A percentile compares a stretch with the other conserved stretches of the same genome.
These are phyloP conservation scores for Wilhelminamyces savonicus DNA, from an alignment of 805 yeast genomes.

Conservation along the genomic window DNA sequence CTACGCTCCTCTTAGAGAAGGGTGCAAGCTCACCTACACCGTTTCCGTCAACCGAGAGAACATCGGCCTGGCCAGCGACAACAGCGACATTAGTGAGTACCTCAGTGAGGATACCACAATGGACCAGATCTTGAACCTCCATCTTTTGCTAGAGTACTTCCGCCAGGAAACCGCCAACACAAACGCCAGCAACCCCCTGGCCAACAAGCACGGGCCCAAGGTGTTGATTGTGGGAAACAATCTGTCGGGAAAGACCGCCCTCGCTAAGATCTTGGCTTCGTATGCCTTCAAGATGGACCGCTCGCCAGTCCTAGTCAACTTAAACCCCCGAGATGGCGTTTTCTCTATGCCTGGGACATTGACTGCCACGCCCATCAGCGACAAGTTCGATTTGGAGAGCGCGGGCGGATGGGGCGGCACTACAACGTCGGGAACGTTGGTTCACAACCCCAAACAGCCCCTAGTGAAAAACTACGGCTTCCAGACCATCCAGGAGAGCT, in stretches of 20 bases:
- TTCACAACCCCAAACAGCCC: constrained; percentile 84
- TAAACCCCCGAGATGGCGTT: constrained; percentile 70
- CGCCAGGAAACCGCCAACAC: constrained; percentile 26
- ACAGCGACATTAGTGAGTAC: constrained; percentile 47
- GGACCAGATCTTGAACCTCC: constrained; percentile 59
- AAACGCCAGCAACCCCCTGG: constrained; percentile 9
- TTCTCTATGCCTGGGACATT: constrained; percentile 78
- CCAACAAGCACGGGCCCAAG: constrained; percentile 42
- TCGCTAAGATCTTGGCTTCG: constrained; percentile 61
- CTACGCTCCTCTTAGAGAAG: constrained; percentile 46
- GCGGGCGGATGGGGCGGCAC: constrained; percentile 70
- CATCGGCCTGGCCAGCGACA: constrained; percentile 23
- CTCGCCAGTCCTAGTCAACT: constrained; percentile 66
- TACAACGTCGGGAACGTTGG: constrained; percentile 65
- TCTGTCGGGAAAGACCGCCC: constrained; percentile 72
- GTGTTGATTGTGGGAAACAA: constrained; percentile 70
- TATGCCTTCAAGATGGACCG: constrained; percentile 71
- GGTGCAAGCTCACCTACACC: constrained; percentile 53
- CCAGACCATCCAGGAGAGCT: constrained; percentile 51
- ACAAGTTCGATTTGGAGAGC: constrained; percentile 67
- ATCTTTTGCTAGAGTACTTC: constrained; percentile 64
- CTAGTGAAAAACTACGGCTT: constrained; percentile 76
- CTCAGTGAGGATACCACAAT: constrained; percentile 66
- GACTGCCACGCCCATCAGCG: constrained; percentile 79
- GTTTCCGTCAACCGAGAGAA: constrained; percentile 18